phyloP scores from a whole-genome alignment of 768 basidiomycete genomes.

The Lepiota brunneoincarnata region DNA sequence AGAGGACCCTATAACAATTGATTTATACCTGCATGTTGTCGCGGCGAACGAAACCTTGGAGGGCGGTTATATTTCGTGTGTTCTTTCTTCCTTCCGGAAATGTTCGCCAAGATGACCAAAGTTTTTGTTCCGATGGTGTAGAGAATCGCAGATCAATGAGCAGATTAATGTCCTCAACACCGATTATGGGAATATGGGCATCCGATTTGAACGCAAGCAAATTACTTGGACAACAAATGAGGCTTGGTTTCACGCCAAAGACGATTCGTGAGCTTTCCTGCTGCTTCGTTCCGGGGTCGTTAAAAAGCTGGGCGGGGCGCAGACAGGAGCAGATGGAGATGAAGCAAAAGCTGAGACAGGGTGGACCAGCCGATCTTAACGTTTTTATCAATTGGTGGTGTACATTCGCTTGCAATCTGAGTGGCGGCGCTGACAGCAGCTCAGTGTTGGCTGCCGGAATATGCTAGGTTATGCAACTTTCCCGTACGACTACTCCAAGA shows the following conservation, averaged over 20 bases:
- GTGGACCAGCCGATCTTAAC: constrained; percentile 34
- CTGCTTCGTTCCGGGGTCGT: background rate
- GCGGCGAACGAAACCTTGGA: constrained; percentile 9
- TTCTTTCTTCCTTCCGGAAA: background rate
- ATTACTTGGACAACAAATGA: constrained; percentile 32
- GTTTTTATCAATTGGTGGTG: constrained; percentile 37
- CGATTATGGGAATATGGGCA: constrained; percentile 30
- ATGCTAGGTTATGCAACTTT: constrained; percentile 44
- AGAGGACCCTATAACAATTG: constrained; percentile 1
- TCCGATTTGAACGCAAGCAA: constrained; percentile 31
- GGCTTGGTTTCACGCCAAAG: constrained; percentile 38
- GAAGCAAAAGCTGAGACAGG: constrained; percentile 35
- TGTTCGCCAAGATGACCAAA: background rate
- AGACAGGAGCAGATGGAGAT: constrained; percentile 28
- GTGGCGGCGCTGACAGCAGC: constrained; percentile 16
- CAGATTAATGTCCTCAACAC: constrained; percentile 40
- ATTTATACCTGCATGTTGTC: constrained; percentile 18
- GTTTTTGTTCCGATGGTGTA: constrained; percentile 1
- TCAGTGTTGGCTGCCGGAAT: constrained; percentile 26
- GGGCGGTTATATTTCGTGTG: constrained; percentile 15
- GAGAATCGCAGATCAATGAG: constrained; percentile 25
- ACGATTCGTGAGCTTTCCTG: constrained; percentile 28
- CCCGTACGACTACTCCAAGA: constrained; percentile 28
- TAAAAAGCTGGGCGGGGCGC: background rate
- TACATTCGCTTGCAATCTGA: background rate